These are phyloP conservation scores for Daldinia vernicosa DNA, from an alignment of 495 filamentous ascomycete species.

Conservation along the genomic window DNA sequence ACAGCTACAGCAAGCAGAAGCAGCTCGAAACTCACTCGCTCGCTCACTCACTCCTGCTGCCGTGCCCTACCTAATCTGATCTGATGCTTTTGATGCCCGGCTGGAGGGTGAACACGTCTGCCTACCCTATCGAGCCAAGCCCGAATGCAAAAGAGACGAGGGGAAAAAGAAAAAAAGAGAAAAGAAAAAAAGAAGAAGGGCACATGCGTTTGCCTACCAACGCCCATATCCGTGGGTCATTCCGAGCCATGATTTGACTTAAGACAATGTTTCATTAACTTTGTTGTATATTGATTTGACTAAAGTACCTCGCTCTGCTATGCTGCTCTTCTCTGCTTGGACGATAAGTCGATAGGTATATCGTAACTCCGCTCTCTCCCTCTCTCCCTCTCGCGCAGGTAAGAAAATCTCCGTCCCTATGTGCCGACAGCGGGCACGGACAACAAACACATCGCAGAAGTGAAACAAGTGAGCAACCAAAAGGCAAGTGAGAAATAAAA, in stretches of 20 bases:
- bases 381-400: background rate
- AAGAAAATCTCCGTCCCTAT: background rate
- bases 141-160: background rate
- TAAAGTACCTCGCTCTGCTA: conserved; percentile 16
- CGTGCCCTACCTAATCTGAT: background rate
- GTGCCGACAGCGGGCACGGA: background rate
- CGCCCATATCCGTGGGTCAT: conserved; percentile 3
- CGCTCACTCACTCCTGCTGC: background rate
- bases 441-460: conserved; percentile 5
- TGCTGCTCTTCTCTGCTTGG: conserved; percentile 7
- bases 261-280: conserved; percentile 21
- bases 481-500: conserved; percentile 17
- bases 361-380: conserved; percentile 10
- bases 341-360: conserved; percentile 26
- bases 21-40: background rate
- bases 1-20: conserved; percentile 8
- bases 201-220: background rate
- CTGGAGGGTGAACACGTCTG: conserved; percentile 24
- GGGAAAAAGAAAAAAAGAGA: background rate
- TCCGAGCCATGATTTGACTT: background rate
- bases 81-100: conserved; percentile 6
- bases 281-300: conserved; percentile 28
- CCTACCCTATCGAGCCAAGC: background rate
- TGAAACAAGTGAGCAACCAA: conserved; percentile 13
- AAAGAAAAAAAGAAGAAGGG: background rate